Base-by-base conservation (phyloP, 306 rosid species). In the Sphenostylis stenocarpa region DNA sequence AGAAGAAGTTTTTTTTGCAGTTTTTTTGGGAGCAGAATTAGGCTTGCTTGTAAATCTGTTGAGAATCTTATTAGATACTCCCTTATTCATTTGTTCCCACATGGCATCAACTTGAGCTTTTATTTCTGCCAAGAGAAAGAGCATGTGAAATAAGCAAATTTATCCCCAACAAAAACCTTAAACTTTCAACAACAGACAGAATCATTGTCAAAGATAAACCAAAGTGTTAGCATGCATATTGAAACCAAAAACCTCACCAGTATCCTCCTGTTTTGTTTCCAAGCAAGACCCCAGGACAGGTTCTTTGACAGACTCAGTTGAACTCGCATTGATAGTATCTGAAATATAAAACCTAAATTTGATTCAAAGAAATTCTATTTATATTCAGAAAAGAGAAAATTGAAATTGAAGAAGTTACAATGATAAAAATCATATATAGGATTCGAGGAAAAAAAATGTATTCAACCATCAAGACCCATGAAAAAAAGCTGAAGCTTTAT, bases 1-100 rank as follows among this genome's bases (percentile, higher is more conserved):
- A 82, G 89, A 72, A 48, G 97, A 85, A 58, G 85, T 31, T 83
- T 86, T 95, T 86, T 87, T 88, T 29, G 88, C 45, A 68, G 85
- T 65, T 74, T 47, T 90, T 73, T 83, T 88, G 44, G 49, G 36
- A 23, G 84, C 19, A 15, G 91, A 76, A 55, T 58, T 71, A 43
- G 86, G 69, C 81, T 83, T 90, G 88, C 82, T 87, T 13, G 81
- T 83, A 75, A 88, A 75, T 80, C 70, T 78, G 61, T 74, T 87
- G 44, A 88, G 85, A 7, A 64, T 48, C 78, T 92, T 81, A 31
- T 66, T 84, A 36, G 97, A 85, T 55, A 90, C 80, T 64, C 99
- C 99, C 86, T 92, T 95, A 77, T 91, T 84, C 99, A 95, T 95
- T 80, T 85, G 89, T 86, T 87, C 93, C 99, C 97, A 95, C 91